These are phyloP conservation scores for Phlebopus sp. DNA, from an alignment of 1,284 basidiomycete genomes.

Conservation along the genomic window DNA sequence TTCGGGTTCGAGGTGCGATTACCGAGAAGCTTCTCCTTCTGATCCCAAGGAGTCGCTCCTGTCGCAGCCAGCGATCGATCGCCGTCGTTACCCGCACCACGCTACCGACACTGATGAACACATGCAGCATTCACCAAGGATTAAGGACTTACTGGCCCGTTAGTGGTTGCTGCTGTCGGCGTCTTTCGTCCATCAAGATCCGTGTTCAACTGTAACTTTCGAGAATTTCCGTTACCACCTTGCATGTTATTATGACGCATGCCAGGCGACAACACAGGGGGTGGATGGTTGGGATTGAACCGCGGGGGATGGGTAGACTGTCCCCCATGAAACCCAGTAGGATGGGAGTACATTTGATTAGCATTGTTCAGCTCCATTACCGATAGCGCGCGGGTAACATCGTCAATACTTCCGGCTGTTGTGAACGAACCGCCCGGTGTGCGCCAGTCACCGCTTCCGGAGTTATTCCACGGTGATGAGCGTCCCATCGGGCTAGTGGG, in stretches of 20 bases:
- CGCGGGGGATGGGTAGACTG: slow-evolving; percentile 63
- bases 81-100: slow-evolving; percentile 33
- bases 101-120: slow-evolving; percentile 27
- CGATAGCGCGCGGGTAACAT: slow-evolving; percentile 70
- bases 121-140: slow-evolving; percentile 37
- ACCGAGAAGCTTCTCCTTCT: slow-evolving; percentile 56
- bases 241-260: slow-evolving; percentile 33
- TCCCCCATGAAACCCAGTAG: slow-evolving; percentile 35
- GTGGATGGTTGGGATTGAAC: slow-evolving; percentile 56
- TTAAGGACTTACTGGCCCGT: slow-evolving; percentile 42
- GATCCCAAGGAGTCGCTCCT: slow-evolving; percentile 51
- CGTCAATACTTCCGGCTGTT: slow-evolving; percentile 51
- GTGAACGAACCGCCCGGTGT: slow-evolving; percentile 36
- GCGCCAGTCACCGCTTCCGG: slow-evolving; percentile 60
- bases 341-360: slow-evolving; percentile 35
- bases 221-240: slow-evolving; percentile 33
- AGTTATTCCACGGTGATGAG: slow-evolving; percentile 62
- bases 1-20: slow-evolving; percentile 66
- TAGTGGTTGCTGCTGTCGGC: slow-evolving; percentile 36
- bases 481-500: slow-evolving; percentile 62
- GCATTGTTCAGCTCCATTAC: slow-evolving; percentile 52
- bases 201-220: slow-evolving; percentile 53
- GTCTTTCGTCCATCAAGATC: slow-evolving; percentile 64
- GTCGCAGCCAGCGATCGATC: slow-evolving; percentile 43
- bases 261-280: slow-evolving; percentile 43